phyloP scores from a whole-genome alignment of 352 stramenopile species.

The Globisporangium heterothallicum region DNA sequence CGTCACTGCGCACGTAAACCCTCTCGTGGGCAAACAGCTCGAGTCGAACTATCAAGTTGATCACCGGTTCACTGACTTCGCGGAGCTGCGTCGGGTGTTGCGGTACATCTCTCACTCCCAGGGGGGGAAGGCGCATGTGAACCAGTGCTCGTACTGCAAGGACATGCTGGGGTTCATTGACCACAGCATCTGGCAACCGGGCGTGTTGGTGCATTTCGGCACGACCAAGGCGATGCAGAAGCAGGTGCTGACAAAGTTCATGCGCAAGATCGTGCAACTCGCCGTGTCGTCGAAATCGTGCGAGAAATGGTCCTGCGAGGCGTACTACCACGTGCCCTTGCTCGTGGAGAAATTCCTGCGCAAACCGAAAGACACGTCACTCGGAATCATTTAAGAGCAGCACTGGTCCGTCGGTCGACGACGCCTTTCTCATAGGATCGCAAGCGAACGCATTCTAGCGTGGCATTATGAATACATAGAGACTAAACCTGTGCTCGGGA shows the following conservation, averaged over 20 bases:
- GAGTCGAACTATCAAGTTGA: slow-evolving; percentile 18
- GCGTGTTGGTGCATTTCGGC: slow-evolving; percentile 1
- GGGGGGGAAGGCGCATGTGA: slow-evolving; percentile 4
- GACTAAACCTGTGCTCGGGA: too few species aligned
- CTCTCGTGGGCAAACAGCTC: slow-evolving; percentile 2
- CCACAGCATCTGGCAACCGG: slow-evolving; percentile 5
- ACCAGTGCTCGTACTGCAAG: slow-evolving; percentile 1
- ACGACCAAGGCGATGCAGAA: slow-evolving; percentile 5
- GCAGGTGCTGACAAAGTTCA: slow-evolving; percentile 6
- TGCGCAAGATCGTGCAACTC: slow-evolving; percentile 4
- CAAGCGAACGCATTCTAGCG: too few species aligned
- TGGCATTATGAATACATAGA: too few species aligned
- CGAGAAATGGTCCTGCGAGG: slow-evolving; percentile 1
- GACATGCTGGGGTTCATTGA: slow-evolving; percentile 5
- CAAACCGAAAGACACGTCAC: background rate
- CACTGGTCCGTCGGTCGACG: too few species aligned
- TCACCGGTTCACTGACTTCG: slow-evolving; percentile 11
- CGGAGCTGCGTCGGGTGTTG: slow-evolving; percentile 5
- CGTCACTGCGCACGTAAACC: slow-evolving; percentile 1
- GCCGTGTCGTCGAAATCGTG: background rate
- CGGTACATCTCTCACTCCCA: slow-evolving; percentile 5
- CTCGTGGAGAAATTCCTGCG: slow-evolving; percentile 8
- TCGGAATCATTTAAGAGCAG: slow-evolving; percentile 1
- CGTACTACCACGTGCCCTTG: slow-evolving; percentile 7
- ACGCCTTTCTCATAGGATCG: too few species aligned